phyloP scores from a whole-genome alignment of 2,329 filamentous ascomycete genomes.

The Fusarium secorum region DNA sequence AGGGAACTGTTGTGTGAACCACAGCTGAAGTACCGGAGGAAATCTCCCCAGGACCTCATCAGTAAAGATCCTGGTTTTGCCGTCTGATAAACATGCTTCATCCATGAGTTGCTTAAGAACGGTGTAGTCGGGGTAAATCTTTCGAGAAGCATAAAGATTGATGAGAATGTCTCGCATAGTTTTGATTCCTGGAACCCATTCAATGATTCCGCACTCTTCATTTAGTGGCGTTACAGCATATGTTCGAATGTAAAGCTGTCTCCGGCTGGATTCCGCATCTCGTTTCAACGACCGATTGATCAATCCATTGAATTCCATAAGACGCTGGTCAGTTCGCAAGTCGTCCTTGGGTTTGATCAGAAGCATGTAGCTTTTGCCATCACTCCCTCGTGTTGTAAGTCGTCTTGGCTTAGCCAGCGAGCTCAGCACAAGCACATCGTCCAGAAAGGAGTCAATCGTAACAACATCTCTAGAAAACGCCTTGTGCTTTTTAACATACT shows the following conservation, averaged over 20 bases:
- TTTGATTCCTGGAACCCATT: constrained; percentile 97
- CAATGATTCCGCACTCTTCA: constrained; percentile 96
- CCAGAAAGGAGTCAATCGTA: constrained; percentile 80
- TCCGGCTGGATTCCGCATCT: constrained; percentile 87
- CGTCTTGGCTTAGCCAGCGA: constrained; percentile 93
- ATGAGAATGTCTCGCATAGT: constrained; percentile 92
- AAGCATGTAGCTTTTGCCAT: constrained; percentile 87
- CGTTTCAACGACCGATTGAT: constrained; percentile 95
- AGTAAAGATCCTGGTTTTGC: constrained; percentile 75
- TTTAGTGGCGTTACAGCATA: constrained; percentile 97
- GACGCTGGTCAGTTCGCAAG: constrained; percentile 92
- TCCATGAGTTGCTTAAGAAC: constrained; percentile 71
- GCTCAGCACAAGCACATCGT: constrained; percentile 88
- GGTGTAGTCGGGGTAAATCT: constrained; percentile 73
- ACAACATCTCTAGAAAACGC: constrained; percentile 88
- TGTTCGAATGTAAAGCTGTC: constrained; percentile 93
- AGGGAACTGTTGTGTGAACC: constrained; percentile 96
- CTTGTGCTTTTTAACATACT: constrained; percentile 78
- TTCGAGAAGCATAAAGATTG: constrained; percentile 77
- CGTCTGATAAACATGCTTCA: constrained; percentile 64
- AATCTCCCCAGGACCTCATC: constrained; percentile 71
- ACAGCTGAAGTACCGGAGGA: constrained; percentile 85
- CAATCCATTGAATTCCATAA: constrained; percentile 99
- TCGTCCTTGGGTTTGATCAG: constrained; percentile 99
- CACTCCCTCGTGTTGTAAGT: constrained; percentile 85